phyloP scores from a whole-genome alignment of 192 early-diverging fungal species.

The Umbelopsis ramanniana region DNA sequence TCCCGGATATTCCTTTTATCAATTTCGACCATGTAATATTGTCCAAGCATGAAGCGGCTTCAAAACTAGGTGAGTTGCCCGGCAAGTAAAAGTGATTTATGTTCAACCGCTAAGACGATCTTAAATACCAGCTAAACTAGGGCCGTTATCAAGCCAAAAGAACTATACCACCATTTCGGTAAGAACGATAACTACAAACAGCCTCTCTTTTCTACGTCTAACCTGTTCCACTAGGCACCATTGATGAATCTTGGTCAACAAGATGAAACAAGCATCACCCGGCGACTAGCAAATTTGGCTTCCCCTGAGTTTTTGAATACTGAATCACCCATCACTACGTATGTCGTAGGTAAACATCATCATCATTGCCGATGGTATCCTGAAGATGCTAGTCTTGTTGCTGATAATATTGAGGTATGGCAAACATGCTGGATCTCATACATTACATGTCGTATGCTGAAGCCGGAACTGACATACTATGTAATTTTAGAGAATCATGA shows the following conservation, averaged over 20 bases:
- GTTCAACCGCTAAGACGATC: background rate
- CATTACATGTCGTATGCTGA: background rate
- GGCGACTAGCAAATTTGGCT: background rate
- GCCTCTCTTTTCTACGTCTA: background rate
- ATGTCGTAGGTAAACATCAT: constrained; percentile 35
- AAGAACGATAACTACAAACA: background rate
- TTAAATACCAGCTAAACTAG: constrained; percentile 25
- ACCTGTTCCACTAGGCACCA: background rate
- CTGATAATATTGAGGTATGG: constrained; percentile 32
- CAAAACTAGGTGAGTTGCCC: constrained; percentile 30
- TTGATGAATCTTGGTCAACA: constrained; percentile 3
- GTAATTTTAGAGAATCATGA: constrained; percentile 30
- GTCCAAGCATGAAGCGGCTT: constrained; percentile 36
- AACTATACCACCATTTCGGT: constrained; percentile 32
- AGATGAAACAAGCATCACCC: background rate
- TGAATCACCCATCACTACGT: constrained; percentile 19
- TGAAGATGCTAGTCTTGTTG: constrained; percentile 34
- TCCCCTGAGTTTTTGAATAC: background rate
- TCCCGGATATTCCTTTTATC: constrained; percentile 37
- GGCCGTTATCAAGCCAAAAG: constrained; percentile 37
- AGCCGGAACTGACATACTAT: background rate
- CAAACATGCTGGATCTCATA: background rate
- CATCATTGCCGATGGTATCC: constrained; percentile 40
- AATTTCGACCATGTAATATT: constrained; percentile 40
- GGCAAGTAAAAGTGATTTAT: background rate